Evolutionary conservation across 2,329 filamentous ascomycete species (phyloP).

Genomic region (Talaromyces sp.): DNA sequence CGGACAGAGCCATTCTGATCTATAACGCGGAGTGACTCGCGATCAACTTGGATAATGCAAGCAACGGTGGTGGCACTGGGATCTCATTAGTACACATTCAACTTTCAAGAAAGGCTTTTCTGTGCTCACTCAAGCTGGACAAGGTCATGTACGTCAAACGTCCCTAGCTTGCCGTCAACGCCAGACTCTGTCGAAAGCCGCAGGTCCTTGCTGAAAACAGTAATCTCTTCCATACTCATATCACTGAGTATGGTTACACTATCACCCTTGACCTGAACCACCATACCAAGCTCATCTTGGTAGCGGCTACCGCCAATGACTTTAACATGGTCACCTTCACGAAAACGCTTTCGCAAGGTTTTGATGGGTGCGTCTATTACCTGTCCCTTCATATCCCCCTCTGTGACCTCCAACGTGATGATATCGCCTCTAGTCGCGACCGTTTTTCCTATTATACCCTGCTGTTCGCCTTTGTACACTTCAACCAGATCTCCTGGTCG

Average conservation of each 20-base stretch:
- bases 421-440: conserved; percentile 87
- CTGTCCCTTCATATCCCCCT: conserved; percentile 77
- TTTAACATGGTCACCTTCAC: conserved; percentile 93
- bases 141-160: conserved; percentile 88
- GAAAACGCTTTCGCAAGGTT: conserved; percentile 87
- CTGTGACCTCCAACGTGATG: conserved; percentile 78
- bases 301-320: conserved; percentile 95
- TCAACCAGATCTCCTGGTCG: conserved; percentile 94
- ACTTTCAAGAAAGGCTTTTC: neutral
- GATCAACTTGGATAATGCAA: conserved; percentile 90
- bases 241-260: conserved; percentile 90
- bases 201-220: conserved; percentile 95
- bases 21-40: conserved; percentile 82
- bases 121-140: conserved; percentile 76
- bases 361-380: conserved; percentile 89
- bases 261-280: conserved; percentile 89
- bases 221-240: conserved; percentile 88
- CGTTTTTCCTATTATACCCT: conserved; percentile 80
- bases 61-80: conserved; percentile 75
- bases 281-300: conserved; percentile 93
- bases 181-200: conserved; percentile 90
- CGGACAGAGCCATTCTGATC: conserved; percentile 85
- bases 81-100: conserved; percentile 28
- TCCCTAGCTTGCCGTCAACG: conserved; percentile 73
- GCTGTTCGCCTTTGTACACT: conserved; percentile 92